Conservation (phyloP, 768 basidiomycete species). For the Podaxis rugospora region DNA sequence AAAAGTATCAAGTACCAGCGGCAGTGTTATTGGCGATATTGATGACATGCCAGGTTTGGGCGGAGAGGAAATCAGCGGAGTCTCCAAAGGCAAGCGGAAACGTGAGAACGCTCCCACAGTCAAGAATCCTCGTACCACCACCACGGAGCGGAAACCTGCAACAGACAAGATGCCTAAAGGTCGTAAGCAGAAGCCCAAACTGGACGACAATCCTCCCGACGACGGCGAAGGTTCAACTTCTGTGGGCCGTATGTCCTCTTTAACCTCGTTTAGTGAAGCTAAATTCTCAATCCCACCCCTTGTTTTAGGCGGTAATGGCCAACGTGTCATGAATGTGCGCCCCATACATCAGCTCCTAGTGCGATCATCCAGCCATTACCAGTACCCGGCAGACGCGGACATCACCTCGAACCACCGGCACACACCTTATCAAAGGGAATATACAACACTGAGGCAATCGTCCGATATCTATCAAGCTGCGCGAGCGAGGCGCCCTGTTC, state of each 20-base stretch:
- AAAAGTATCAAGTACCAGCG: conserved; percentile 16
- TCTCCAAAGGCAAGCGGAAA: conserved; percentile 20
- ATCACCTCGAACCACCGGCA: conserved; percentile 22
- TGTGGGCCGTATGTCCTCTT: not conserved
- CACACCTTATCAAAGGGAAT: conserved; percentile 28
- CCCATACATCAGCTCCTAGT: not conserved
- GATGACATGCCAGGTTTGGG: conserved; percentile 13
- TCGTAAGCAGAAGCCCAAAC: conserved; percentile 10
- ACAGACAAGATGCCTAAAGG: conserved; percentile 9
- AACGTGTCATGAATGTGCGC: conserved; percentile 3
- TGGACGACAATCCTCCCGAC: not conserved
- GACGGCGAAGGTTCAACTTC: not conserved
- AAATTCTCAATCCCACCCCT: not conserved
- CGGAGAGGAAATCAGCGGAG: conserved; percentile 6
- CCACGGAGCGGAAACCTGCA: conserved; percentile 6
- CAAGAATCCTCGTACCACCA: conserved; percentile 3
- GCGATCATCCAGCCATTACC: not conserved
- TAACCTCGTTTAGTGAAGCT: not conserved
- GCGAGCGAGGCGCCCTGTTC: conserved; percentile 17
- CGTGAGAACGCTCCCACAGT: conserved; percentile 12
- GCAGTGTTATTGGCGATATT: conserved; percentile 18
- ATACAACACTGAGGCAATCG: conserved; percentile 11
- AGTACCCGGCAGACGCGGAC: not conserved
- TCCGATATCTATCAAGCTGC: conserved; percentile 14
- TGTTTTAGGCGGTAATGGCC: not conserved